Percentiles rank a stretch among this genome's conserved stretches.
Evolutionary conservation across 1,284 basidiomycete species (phyloP).

Genomic region (Ceratorhiza oryzae-sativae): DNA sequence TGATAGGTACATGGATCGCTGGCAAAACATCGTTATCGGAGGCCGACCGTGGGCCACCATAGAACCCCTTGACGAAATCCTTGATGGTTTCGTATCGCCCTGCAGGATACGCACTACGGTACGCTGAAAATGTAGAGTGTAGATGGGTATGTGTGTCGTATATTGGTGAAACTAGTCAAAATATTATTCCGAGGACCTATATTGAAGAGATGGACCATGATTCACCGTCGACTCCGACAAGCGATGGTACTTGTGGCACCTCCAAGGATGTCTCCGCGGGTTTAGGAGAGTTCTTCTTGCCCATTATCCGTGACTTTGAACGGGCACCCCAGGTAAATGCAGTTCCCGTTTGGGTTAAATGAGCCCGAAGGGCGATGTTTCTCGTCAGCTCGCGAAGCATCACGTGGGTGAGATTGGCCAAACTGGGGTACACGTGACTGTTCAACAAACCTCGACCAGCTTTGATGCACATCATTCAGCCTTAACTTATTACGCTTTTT

Average conservation of each 20-base stretch:
- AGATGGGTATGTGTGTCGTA: slow-evolving; percentile 84
- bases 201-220: neutral
- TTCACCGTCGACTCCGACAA: slow-evolving; percentile 34
- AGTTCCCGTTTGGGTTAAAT: neutral
- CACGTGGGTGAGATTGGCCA: slow-evolving; percentile 12
- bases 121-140: slow-evolving; percentile 69
- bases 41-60: slow-evolving; percentile 46
- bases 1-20: slow-evolving; percentile 40
- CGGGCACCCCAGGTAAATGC: neutral
- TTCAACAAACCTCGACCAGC: slow-evolving; percentile 20
- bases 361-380: neutral
- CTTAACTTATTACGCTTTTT: slow-evolving; percentile 32
- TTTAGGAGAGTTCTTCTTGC: slow-evolving; percentile 42
- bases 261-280: slow-evolving; percentile 42
- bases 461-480: slow-evolving; percentile 7
- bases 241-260: slow-evolving; percentile 41
- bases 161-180: slow-evolving; percentile 55
- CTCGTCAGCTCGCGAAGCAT: neutral
- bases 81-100: slow-evolving; percentile 60
- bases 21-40: slow-evolving; percentile 15
- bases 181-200: neutral
- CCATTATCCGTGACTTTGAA: slow-evolving; percentile 37
- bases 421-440: slow-evolving; percentile 3
- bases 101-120: slow-evolving; percentile 64
- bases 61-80: slow-evolving; percentile 71